Evolutionary conservation across 129 eudicot species (phyloP).

Genomic region (Chrysanthemum seticuspe): DNA sequence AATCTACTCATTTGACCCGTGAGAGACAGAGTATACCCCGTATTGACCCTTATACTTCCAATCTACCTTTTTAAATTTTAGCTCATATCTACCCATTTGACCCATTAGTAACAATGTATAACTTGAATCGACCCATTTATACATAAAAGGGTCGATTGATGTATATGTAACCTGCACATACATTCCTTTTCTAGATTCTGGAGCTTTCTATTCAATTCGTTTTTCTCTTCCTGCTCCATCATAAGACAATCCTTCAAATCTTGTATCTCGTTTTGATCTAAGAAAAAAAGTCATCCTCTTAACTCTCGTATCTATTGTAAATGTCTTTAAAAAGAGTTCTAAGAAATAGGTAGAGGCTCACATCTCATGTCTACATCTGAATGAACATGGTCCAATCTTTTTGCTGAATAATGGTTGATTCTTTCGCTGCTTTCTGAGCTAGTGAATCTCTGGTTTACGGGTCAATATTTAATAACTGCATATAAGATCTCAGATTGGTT

Average conservation of each 20-base stretch:
- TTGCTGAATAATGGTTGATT: conserved; percentile 47
- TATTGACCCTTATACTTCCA: too few relatives aligned
- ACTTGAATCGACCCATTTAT: background rate
- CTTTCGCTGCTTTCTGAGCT: conserved; percentile 47
- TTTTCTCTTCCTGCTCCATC: conserved; percentile 72
- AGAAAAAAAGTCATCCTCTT: conserved; percentile 15
- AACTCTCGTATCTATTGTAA: too few relatives aligned
- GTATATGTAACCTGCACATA: conserved; percentile 27
- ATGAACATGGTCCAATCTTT: conserved; percentile 47
- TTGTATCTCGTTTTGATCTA: conserved; percentile 63
- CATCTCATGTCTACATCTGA: conserved; percentile 49
- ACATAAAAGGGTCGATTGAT: too few relatives aligned
- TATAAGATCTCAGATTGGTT: background rate
- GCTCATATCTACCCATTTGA: background rate
- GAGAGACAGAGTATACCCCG: too few relatives aligned
- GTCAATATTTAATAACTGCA: conserved; percentile 3
- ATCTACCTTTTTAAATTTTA: too few relatives aligned
- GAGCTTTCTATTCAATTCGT: conserved; percentile 49
- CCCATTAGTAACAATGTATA: background rate
- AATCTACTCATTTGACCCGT: background rate
- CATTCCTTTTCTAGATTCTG: conserved; percentile 64
- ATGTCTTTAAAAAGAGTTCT: background rate
- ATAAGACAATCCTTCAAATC: conserved; percentile 65
- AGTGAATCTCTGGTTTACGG: conserved; percentile 33
- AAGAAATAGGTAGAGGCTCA: conserved; percentile 22